Evolutionary conservation across 2,329 filamentous ascomycete genomes (phyloP), one percentile per base, ranked within the genome.

Genomic region (Fusarium virguliforme): DNA sequence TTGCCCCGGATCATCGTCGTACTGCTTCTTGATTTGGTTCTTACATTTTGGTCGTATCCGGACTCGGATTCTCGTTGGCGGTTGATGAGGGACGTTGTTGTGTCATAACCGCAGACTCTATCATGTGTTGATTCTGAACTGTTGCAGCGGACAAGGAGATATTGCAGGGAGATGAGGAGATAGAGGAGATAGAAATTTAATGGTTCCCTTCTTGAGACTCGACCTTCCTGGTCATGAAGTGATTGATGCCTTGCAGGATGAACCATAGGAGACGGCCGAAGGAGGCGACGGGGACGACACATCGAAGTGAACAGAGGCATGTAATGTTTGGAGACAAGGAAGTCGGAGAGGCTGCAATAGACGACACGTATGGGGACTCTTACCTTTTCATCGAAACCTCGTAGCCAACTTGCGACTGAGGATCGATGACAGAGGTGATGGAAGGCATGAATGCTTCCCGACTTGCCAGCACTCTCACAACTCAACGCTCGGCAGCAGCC

Each of bases 141-240:
- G 34, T 40, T 38, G 26, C n/a, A 15, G 48, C 37, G 40, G 48
- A 43, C 40, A 41, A 34, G 56, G 28, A 32, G 56, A n/a, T 15
- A 51, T 48, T 40, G 48, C 28, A 32, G 32, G 28, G 50, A 53
- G 34, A 30, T 22, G 28, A 34, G 43, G 53, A 12, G 46, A 60
- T 65, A 65, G 32, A 64, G 56, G 65, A 41, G 43, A 64, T 61
- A 59, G 37, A 67, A 60, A 67, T 60, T 43, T 28, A 18, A 60
- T 37, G 41, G 55, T 60, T 54, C 57, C 41, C 38, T 64, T 59
- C 58, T 55, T 32, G 43, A 48, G 43, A 30, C 43, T 30, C 26
- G 15, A 15, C 15, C 4, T 3, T 7, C 26, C 9, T 48, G 8
- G 26, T 28, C 8, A 7, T 48, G 26, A n/a, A 48, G 26, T 18